Base-by-base conservation (phyloP, 257 asterid genomes). In the Euphrasia confusa region DNA sequence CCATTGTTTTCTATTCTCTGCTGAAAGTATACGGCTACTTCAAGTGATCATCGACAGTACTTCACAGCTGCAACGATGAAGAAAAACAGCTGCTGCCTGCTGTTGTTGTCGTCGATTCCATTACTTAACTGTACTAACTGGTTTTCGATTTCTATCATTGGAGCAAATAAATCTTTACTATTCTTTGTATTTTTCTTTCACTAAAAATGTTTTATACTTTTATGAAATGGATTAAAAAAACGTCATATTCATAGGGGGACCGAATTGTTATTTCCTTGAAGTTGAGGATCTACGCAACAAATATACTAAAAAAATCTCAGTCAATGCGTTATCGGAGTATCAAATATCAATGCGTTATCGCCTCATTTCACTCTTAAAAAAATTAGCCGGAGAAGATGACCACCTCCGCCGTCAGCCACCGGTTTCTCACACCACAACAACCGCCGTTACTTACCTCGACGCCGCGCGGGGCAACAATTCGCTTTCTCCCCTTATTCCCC, bases 1-100 rank as follows among this genome's bases (percentile, higher is more conserved):
- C 90, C 14, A 61, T 83, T 49, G 49, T 88, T 7, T 55, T 88
- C 17, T 88, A 88, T 72, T 71, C 90, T 13, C 10, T 80, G 68
- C 10, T 88, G 27, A 83, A 83, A 81, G 54, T 79, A 42, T 85
- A 80, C 58, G 82, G 78, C 52, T 15, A 61, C 44, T 69, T 67
- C 74, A 61, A 77, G 15, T 77, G 77, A 77, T 14, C 7, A 14
- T 10, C 15, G 5, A 24, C 45, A n/a, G n/a, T n/a, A 53, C 45
- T 47, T 42, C 54, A 30, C 39, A 12, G 30, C 60, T 15, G 0
- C 39, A 28, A 27, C 2, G n/a, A 28, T 54, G 14, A 65, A 14
- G 45, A 28, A 39, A 13, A 15, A n/a, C 7, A 44, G 4, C 50
- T 44, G 50, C 15, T 44, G 12, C 10, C 2, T 45, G 4, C 2